A percentile compares a stretch with the other conserved stretches of the same genome.
These are phyloP conservation scores for Gossypium longicalyx DNA, from an alignment of 345 rosid genomes.

Conservation along the genomic window DNA sequence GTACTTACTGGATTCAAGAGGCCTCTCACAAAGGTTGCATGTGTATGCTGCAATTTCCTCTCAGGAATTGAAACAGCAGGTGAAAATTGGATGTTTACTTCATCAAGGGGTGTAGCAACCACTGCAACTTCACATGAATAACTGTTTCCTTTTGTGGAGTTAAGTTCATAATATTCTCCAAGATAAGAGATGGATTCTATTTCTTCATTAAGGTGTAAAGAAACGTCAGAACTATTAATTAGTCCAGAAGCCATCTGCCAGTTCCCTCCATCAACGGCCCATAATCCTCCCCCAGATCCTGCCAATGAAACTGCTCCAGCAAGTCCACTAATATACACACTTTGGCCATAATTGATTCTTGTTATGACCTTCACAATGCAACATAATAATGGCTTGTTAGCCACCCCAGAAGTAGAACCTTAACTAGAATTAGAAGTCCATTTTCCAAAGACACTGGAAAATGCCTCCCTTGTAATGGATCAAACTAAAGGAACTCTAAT, in stretches of 20 bases:
- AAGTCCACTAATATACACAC: conserved; percentile 73
- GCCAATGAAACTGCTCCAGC: conserved; percentile 98
- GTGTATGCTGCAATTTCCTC: conserved; percentile 83
- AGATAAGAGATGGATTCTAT: conserved; percentile 57
- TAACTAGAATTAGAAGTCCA: neutral
- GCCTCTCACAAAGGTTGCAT: conserved; percentile 91
- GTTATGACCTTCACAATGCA: conserved; percentile 63
- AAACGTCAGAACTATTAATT: conserved; percentile 61
- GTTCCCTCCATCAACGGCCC: conserved; percentile 92
- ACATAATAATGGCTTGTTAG: conserved; percentile 1
- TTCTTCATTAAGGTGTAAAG: conserved; percentile 61
- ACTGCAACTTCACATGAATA: conserved; percentile 62
- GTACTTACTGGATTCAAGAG: conserved; percentile 73
- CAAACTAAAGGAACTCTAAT: neutral
- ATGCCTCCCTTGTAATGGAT: neutral
- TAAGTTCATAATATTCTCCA: conserved; percentile 69
- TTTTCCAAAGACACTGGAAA: neutral
- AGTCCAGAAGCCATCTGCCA: conserved; percentile 92
- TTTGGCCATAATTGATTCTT: conserved; percentile 90
- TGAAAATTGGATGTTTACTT: conserved; percentile 55
- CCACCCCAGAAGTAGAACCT: neutral
- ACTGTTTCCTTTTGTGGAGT: conserved; percentile 63
- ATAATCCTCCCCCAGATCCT: conserved; percentile 81
- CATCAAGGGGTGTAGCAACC: conserved; percentile 78
- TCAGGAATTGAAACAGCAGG: conserved; percentile 66